These are phyloP conservation scores for Dioszegia hungarica DNA, from an alignment of 768 basidiomycete genomes.

Conservation along the genomic window DNA sequence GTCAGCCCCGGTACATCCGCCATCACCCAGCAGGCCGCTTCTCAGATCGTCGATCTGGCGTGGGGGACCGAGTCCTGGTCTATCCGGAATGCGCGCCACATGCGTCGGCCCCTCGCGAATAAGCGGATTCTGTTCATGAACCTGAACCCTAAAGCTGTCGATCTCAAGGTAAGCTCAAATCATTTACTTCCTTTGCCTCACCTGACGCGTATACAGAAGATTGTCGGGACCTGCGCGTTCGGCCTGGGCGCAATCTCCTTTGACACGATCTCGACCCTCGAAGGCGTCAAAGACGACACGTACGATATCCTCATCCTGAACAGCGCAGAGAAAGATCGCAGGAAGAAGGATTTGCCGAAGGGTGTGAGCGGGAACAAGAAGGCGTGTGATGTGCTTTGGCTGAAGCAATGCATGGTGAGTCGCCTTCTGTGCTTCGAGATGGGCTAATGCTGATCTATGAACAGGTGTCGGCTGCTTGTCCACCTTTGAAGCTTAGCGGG, in stretches of 20 bases:
- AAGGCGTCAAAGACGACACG: slow-evolving; percentile 5
- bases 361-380: slow-evolving; percentile 9
- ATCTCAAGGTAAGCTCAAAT: slow-evolving; percentile 22
- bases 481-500: neutral
- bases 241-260: slow-evolving; percentile 72
- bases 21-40: slow-evolving; percentile 51
- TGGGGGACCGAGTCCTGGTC: slow-evolving; percentile 57
- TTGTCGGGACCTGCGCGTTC: slow-evolving; percentile 62
- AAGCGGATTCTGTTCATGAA: slow-evolving; percentile 22
- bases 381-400: slow-evolving; percentile 32
- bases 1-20: slow-evolving; percentile 56
- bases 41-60: slow-evolving; percentile 55
- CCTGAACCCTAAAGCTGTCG: slow-evolving; percentile 8
- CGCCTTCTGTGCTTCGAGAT: neutral
- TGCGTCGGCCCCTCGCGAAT: slow-evolving; percentile 20
- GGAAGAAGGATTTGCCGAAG: slow-evolving; percentile 8
- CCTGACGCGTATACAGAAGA: slow-evolving; percentile 39
- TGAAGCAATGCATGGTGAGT: slow-evolving; percentile 47
- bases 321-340: slow-evolving; percentile 15
- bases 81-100: slow-evolving; percentile 6
- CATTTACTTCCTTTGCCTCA: neutral
- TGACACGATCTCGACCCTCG: neutral
- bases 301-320: slow-evolving; percentile 22
- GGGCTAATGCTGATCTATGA: neutral
- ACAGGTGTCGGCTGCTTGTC: neutral